A percentile compares a stretch with the other conserved stretches of the same genome.
These are phyloP conservation scores for Pelargonium citronellum DNA, from an alignment of 441 rosid genomes.

Conservation along the genomic window DNA sequence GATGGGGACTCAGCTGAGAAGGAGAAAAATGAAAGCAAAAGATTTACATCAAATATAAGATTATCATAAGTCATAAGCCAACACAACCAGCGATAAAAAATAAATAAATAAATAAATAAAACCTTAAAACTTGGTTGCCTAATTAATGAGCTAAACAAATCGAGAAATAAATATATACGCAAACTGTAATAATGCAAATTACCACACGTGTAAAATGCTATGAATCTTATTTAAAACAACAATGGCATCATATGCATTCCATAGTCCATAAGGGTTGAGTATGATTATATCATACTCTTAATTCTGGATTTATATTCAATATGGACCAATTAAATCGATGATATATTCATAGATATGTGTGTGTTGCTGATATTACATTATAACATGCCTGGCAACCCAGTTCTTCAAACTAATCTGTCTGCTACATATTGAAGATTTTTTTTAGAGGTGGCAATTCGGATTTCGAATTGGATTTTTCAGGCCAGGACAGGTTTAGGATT, in stretches of 20 bases:
- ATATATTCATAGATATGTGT: neutral
- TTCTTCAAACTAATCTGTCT: neutral
- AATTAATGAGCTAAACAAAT: neutral
- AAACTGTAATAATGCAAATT: neutral
- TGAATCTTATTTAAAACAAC: neutral
- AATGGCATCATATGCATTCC: neutral
- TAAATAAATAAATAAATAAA: too few relatives aligned
- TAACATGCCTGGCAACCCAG: neutral
- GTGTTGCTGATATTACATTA: neutral
- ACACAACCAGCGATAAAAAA: neutral
- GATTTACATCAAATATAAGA: neutral
- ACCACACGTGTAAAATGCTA: neutral
- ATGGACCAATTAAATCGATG: neutral
- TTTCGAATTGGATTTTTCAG: too few relatives aligned
- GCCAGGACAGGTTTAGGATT: too few relatives aligned
- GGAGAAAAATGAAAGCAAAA: slow-evolving; percentile 2
- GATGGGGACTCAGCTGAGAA: slow-evolving; percentile 15
- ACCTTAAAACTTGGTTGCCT: neutral
- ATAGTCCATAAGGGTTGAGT: neutral
- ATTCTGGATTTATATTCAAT: neutral
- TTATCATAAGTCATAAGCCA: slow-evolving; percentile 2
- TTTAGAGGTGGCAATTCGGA: neutral
- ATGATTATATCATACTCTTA: neutral
- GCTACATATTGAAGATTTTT: neutral
- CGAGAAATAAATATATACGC: neutral